Conservation (phyloP, 495 filamentous ascomycete genomes). For the Penicillium coprophilum region DNA sequence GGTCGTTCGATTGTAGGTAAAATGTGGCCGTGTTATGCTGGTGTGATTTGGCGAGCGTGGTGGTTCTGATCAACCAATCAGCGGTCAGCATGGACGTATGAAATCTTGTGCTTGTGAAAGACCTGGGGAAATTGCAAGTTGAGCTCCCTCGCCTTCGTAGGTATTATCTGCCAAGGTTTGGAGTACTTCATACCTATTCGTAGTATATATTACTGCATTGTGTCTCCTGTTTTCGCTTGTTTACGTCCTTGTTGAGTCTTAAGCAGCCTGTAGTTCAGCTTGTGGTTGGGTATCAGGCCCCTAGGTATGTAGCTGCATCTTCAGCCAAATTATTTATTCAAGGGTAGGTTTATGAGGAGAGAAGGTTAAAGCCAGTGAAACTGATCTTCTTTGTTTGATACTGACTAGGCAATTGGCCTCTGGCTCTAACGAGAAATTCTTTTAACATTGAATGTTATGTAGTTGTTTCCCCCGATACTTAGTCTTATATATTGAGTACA, state of each 20-base stretch:
- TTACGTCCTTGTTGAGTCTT: neutral
- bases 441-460: neutral
- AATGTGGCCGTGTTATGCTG: neutral
- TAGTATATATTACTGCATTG: neutral
- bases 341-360: neutral
- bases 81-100: neutral
- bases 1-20: conserved; percentile 2
- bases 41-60: neutral
- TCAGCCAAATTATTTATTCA: neutral
- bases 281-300: neutral
- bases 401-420: neutral
- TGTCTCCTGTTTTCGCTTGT: neutral
- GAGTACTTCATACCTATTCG: neutral
- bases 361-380: neutral
- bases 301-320: neutral
- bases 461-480: neutral
- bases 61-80: neutral
- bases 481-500: neutral
- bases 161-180: neutral
- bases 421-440: neutral
- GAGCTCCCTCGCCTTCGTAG: neutral
- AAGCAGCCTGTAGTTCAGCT: neutral
- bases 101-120: neutral
- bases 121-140: neutral
- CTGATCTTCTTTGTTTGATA: neutral